Base-by-base conservation (phyloP, 1,139 yeast genomes). In the Casaregolazyma suthepensis region DNA sequence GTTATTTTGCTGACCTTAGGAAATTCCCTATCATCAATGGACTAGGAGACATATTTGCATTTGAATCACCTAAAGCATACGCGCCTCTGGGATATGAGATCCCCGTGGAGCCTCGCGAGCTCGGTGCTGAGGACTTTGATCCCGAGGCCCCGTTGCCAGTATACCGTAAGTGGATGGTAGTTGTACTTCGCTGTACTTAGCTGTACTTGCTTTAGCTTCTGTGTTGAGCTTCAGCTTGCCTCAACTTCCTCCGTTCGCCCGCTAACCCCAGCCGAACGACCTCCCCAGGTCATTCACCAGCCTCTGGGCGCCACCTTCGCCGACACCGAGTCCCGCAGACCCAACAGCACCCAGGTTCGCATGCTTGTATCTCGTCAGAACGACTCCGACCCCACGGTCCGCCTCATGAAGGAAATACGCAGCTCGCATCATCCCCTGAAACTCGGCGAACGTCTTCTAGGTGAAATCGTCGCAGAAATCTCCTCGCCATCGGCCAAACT, bases 281-380 rank as follows among this genome's bases (percentile, higher is more conserved):
- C 58, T 18, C 63, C 66, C 1, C 56, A 60, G 19, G 55, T 56
- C 31, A 54, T 64, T 6, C 37, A 52, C 23, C 53, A 50, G 40
- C 66, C 67, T 3, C 56, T 66, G 15, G 67, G 66, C 1, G 58
- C 66, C 9, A 65, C 68, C 2, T 65, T 66, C 55, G 61, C 58
- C 7, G 70, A 66, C 48, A 66, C 69, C 1, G 70, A 65, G 53
- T 50, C 56, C 15, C 57, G 59, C 46, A 54, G 63, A 45, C 66
- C 66, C 9, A 56, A 57, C 49, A 55, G 56, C 45, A 47, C 57
- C 31, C 55, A 61, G 37, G 52, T 57, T 1, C 56, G 67, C 9
- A 22, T 45, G 15, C 59, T 57, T 17, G 52, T 59, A 9, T 40
- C 53, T 6, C 53, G 66, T 40, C 55, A 57, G n/a, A 53, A 56